Percentiles rank a stretch among this genome's conserved stretches.
Conservation (phyloP, 768 basidiomycete species). For the Tulasnella sp. region DNA sequence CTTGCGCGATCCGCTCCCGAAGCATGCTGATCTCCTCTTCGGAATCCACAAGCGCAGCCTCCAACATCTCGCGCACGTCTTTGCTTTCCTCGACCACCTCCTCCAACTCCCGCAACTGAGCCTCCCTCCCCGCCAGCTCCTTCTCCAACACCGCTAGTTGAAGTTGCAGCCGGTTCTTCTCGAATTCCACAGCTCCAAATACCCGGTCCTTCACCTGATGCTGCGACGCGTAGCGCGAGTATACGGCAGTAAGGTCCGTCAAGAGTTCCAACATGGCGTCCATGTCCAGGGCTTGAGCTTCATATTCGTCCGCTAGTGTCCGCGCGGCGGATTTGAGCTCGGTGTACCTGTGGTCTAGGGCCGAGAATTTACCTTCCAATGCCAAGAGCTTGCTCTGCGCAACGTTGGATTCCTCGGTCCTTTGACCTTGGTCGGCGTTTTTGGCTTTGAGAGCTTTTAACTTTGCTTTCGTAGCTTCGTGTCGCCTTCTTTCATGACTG, state of each 20-base stretch:
- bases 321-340: constrained; percentile 7
- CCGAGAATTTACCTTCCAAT: not conserved
- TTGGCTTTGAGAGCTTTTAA: not conserved
- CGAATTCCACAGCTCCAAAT: not conserved
- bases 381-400: not conserved
- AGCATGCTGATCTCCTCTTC: not conserved
- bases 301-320: not conserved
- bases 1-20: not conserved
- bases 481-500: constrained; percentile 1
- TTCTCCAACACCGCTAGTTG: not conserved
- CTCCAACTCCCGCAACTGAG: not conserved
- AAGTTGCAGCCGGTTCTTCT: not conserved
- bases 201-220: not conserved
- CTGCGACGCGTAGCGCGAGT: not conserved
- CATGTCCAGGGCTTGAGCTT: not conserved
- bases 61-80: not conserved
- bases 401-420: not conserved
- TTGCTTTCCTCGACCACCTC: not conserved
- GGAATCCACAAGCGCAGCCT: not conserved
- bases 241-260: not conserved
- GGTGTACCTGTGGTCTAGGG: not conserved
- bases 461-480: constrained; percentile 7
- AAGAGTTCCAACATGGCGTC: not conserved
- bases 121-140: not conserved
- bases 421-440: not conserved